Conservation (phyloP, 768 basidiomycete genomes). For the Suillus tomentosus region DNA sequence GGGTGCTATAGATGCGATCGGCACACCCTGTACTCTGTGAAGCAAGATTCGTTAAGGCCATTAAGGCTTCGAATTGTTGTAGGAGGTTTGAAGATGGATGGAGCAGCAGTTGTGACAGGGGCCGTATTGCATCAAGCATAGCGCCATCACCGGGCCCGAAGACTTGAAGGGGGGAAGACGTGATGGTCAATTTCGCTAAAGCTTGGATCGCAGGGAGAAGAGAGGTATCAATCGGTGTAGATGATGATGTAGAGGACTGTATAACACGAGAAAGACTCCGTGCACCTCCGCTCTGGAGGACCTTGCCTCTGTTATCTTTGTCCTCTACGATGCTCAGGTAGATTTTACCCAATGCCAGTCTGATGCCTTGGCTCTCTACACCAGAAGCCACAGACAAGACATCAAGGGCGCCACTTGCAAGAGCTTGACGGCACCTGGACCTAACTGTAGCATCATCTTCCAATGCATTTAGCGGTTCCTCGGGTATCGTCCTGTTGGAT, state of each 20-base stretch:
- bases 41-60: conserved; percentile 95
- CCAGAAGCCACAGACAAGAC: conserved; percentile 60
- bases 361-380: conserved; percentile 66
- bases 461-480: conserved; percentile 37
- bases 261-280: conserved; percentile 65
- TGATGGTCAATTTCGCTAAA: conserved; percentile 90
- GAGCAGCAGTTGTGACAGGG: conserved; percentile 72
- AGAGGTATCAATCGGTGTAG: conserved; percentile 26
- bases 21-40: conserved; percentile 71
- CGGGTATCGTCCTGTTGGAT: conserved; percentile 28
- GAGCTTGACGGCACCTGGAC: conserved; percentile 54
- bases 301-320: conserved; percentile 71
- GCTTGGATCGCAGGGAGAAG: conserved; percentile 79
- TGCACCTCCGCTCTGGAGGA: conserved; percentile 78
- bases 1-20: conserved; percentile 61
- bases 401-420: conserved; percentile 64
- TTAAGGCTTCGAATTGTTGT: conserved; percentile 89
- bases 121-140: conserved; percentile 81
- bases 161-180: conserved; percentile 85
- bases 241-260: conserved; percentile 40
- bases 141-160: conserved; percentile 84
- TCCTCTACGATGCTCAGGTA: conserved; percentile 76
- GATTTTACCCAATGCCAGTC: conserved; percentile 57
- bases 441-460: conserved; percentile 72
- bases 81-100: conserved; percentile 69